Evolutionary conservation across 352 stramenopile species (phyloP).

Genomic region (Globisporangium recalcitrans): DNA sequence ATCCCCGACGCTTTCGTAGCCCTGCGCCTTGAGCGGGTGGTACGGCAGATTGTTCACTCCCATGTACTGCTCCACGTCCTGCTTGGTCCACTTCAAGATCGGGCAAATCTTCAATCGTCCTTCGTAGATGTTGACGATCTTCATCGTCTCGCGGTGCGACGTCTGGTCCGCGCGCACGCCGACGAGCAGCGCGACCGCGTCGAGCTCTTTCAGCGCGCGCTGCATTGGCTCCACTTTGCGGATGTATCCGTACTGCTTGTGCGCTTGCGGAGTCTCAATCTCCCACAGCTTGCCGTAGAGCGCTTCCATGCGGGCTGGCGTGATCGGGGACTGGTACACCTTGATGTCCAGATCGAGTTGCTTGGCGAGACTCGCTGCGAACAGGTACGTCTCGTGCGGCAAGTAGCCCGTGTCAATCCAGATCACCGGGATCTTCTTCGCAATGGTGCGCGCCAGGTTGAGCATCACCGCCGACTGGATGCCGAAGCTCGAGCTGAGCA

Average conservation of each 20-base stretch:
- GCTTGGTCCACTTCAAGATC: slow-evolving; percentile 78
- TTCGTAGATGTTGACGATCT: slow-evolving; percentile 75
- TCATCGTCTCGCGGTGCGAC: slow-evolving; percentile 57
- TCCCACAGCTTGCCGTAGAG: slow-evolving; percentile 85
- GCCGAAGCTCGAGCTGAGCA: slow-evolving; percentile 83
- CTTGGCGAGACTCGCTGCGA: slow-evolving; percentile 58
- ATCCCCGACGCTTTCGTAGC: slow-evolving; percentile 81
- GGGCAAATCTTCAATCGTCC: slow-evolving; percentile 83
- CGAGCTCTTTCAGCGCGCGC: slow-evolving; percentile 53
- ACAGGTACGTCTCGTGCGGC: slow-evolving; percentile 80
- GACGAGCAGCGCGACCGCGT: slow-evolving; percentile 60
- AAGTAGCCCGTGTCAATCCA: slow-evolving; percentile 87
- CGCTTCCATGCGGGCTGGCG: slow-evolving; percentile 77
- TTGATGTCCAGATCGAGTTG: slow-evolving; percentile 62
- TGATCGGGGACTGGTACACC: slow-evolving; percentile 73
- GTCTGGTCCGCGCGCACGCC: slow-evolving; percentile 81
- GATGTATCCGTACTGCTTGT: slow-evolving; percentile 76
- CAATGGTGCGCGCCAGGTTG: slow-evolving; percentile 55
- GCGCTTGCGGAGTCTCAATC: slow-evolving; percentile 56
- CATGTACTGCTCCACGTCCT: slow-evolving; percentile 78
- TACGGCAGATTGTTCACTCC: slow-evolving; percentile 55
- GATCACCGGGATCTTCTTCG: slow-evolving; percentile 57
- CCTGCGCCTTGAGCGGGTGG: slow-evolving; percentile 79
- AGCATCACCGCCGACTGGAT: slow-evolving; percentile 86
- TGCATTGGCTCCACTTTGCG: slow-evolving; percentile 88